phyloP scores from a whole-genome alignment of 441 rosid species.

The Brassica hybrid region DNA sequence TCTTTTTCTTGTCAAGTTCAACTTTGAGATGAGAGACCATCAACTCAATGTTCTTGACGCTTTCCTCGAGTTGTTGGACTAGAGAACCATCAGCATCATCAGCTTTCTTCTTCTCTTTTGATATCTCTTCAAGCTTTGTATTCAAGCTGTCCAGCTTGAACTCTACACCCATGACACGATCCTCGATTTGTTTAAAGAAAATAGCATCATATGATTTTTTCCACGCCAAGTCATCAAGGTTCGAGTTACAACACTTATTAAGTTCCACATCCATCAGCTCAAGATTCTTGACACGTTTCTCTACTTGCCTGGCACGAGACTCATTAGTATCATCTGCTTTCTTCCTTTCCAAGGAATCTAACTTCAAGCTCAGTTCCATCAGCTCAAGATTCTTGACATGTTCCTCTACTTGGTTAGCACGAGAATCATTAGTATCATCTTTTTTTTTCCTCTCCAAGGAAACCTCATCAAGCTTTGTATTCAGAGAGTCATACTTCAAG shows the following conservation, averaged over 20 bases:
- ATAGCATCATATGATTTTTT: not conserved
- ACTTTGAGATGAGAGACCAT: not conserved
- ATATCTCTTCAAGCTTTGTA: constrained; percentile 5
- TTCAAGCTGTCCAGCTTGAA: not conserved
- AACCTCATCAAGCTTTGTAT: not conserved
- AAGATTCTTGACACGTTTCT: not conserved
- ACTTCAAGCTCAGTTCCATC: not conserved
- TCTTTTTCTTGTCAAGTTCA: constrained; percentile 4
- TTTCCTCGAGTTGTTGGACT: not conserved
- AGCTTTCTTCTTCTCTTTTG: constrained; percentile 4
- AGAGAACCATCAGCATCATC: not conserved
- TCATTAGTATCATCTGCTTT: not conserved
- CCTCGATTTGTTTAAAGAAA: not conserved
- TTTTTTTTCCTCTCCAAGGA: not conserved
- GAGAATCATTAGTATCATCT: not conserved
- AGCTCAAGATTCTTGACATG: constrained; percentile 11
- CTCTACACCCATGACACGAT: not conserved
- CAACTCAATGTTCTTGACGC: constrained; percentile 6
- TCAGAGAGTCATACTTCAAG: not conserved
- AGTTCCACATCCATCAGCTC: not conserved
- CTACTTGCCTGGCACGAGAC: not conserved
- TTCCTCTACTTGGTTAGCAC: not conserved
- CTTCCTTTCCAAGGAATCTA: not conserved
- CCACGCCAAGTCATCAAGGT: not conserved
- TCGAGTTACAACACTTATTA: not conserved